Conservation (phyloP, 2,329 filamentous ascomycete species). For the Dactylellina parvicollis region DNA sequence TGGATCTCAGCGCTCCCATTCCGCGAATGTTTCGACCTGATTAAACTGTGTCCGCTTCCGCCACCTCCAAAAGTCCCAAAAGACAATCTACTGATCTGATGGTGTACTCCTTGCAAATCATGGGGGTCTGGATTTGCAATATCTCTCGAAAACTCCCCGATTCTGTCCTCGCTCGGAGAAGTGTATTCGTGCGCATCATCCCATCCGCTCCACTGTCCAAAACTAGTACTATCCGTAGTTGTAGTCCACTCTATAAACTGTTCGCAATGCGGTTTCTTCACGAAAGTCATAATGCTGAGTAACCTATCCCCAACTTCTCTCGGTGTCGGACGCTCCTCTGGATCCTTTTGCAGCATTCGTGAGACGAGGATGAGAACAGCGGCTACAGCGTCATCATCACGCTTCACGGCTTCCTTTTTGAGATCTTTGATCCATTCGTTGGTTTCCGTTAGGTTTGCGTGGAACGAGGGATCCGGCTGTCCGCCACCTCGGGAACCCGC, state of each 20-base stretch:
- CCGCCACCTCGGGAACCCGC: constrained; percentile 67
- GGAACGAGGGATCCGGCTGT: constrained; percentile 75
- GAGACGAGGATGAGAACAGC: constrained; percentile 53
- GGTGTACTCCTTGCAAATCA: constrained; percentile 32
- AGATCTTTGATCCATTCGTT: constrained; percentile 74
- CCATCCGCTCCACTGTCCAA: constrained; percentile 53
- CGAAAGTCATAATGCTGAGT: constrained; percentile 47
- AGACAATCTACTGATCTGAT: constrained; percentile 42
- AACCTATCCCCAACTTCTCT: constrained; percentile 54
- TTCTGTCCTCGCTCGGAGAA: constrained; percentile 10
- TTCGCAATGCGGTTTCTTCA: constrained; percentile 52
- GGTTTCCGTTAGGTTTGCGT: constrained; percentile 75
- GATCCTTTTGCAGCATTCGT: constrained; percentile 56
- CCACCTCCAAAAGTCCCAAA: constrained; percentile 38
- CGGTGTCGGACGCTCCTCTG: constrained; percentile 54
- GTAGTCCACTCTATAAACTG: constrained; percentile 44
- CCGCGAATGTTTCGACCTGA: constrained; percentile 22
- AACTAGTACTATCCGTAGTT: constrained; percentile 23
- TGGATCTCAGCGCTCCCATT: constrained; percentile 14
- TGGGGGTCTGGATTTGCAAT: constrained; percentile 11
- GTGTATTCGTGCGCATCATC: constrained; percentile 49
- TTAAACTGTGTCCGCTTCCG: background rate
- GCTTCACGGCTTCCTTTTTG: constrained; percentile 68
- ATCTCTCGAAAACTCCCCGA: constrained; percentile 17
- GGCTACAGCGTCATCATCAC: constrained; percentile 58